Base-by-base conservation (phyloP, 305 asterid species). In the Solanum hybrid region DNA sequence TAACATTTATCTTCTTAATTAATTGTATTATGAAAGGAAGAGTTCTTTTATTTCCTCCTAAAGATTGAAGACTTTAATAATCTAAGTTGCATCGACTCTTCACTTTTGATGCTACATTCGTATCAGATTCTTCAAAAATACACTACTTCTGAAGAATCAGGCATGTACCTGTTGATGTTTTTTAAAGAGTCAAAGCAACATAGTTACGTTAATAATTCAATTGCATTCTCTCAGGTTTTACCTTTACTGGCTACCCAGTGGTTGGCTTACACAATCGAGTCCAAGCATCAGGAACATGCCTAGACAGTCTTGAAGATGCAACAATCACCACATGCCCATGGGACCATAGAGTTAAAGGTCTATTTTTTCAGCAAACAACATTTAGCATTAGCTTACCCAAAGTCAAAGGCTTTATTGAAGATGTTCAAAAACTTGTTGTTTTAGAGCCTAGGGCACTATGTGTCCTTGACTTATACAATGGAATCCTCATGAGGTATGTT, bases 211-310 rank as follows among this genome's bases (percentile, higher is more conserved):
- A 56, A 56, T 56, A 19, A 17, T 17, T 56, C 69, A 0, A 22
- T 64, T 64, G 73, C 29, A 64, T 80, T 40, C 26, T 81, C 26
- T 40, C 87, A 91, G 91, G 90, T 56, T 24, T 36, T 40, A 5
- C n/a, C 31, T 91, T 91, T 40, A 81, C 60, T 3, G 91, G 88
- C 4, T 91, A 91, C 15, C 93, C 93, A 2, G 86, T 91, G 10
- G 86, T 89, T 15, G 93, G 93, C 17, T 89, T 76, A 4, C 87
- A 91, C 7, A 77, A 89, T 31, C 88, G 87, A 14, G 71, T 91
- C 29, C 93, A 91, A 81, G 35, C 93, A 69, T 85, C 93, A 15
- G 93, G 93, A 6, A 69, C 88, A 13, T 91, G 93, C 85, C 90
- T 91, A 40, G 86, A 91, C 84, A 81, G 91, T 36, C 32, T 4